Percentiles rank a stretch among this genome's conserved stretches.
These are phyloP conservation scores for Ampelomyces quisqualis DNA, from an alignment of 2,329 filamentous ascomycete species.

Conservation along the genomic window DNA sequence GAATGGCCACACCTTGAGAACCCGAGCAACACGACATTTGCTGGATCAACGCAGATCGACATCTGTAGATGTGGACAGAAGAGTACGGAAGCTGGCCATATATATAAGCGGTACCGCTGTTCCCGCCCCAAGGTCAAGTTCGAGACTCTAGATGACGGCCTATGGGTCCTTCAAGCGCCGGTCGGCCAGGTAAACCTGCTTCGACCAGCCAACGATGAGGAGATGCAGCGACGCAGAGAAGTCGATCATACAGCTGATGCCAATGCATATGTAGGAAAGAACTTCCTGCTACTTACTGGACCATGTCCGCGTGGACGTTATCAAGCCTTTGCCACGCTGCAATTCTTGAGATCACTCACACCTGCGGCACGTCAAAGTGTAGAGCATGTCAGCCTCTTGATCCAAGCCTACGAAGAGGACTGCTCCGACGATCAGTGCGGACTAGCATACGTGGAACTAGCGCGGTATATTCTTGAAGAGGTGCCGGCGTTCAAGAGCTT, in stretches of 20 bases:
- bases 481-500: slow-evolving; percentile 18
- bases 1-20: slow-evolving; percentile 32
- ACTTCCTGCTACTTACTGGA: slow-evolving; percentile 31
- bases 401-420: slow-evolving; percentile 36
- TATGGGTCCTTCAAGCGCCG: slow-evolving; percentile 30
- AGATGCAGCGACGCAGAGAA: slow-evolving; percentile 15
- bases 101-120: slow-evolving; percentile 36
- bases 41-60: slow-evolving; percentile 28
- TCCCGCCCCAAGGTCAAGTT: slow-evolving; percentile 26
- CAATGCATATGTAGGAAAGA: slow-evolving; percentile 27
- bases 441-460: slow-evolving; percentile 23
- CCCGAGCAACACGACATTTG: slow-evolving; percentile 36
- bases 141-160: slow-evolving; percentile 11
- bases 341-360: slow-evolving; percentile 23
- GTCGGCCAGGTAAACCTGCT: slow-evolving; percentile 34
- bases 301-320: slow-evolving; percentile 39
- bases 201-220: slow-evolving; percentile 24
- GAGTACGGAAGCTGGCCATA: slow-evolving; percentile 23
- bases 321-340: slow-evolving; percentile 33
- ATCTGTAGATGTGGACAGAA: slow-evolving; percentile 24
- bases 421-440: slow-evolving; percentile 10
- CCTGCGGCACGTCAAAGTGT: slow-evolving; percentile 20
- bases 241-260: slow-evolving; percentile 29
- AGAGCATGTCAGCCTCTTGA: slow-evolving; percentile 23
- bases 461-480: slow-evolving; percentile 14